A percentile compares a stretch with the other conserved stretches of the same genome.
phyloP scores from a whole-genome alignment of 257 asterid genomes.

The Nicotiana obtusifolia region DNA sequence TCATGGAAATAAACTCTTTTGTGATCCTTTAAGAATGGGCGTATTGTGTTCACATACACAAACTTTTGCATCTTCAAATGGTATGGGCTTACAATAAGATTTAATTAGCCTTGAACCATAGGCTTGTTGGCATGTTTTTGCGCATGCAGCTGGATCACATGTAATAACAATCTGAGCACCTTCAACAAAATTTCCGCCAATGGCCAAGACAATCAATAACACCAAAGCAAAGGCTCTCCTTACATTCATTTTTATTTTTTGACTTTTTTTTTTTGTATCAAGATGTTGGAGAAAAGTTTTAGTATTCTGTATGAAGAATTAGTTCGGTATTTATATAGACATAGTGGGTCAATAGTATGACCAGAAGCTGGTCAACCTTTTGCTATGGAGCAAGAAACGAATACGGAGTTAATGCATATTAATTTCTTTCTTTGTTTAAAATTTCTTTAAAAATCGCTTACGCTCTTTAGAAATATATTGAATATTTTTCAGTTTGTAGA shows the following conservation, averaged over 20 bases:
- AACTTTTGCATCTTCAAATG: not conserved
- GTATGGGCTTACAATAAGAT: not conserved
- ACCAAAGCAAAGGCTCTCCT: not conserved
- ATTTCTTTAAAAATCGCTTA: too few relatives aligned
- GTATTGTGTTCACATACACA: not conserved
- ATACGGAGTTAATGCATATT: too few relatives aligned
- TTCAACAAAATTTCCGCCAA: not conserved
- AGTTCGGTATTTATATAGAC: not conserved
- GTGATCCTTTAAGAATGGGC: not conserved
- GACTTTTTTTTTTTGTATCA: not conserved
- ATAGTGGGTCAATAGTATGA: too few relatives aligned
- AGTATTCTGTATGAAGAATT: not conserved
- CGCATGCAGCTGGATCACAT: not conserved
- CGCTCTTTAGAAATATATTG: too few relatives aligned
- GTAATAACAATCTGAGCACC: not conserved
- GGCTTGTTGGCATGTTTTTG: not conserved
- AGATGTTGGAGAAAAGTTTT: not conserved
- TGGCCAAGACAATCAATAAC: not conserved
- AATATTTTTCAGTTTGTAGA: too few relatives aligned
- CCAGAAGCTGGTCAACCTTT: not conserved
- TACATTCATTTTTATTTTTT: not conserved
- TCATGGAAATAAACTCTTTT: not conserved
- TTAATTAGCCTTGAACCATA: constrained; percentile 4
- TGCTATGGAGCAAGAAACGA: too few relatives aligned
- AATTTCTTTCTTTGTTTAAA: too few relatives aligned